Evolutionary conservation across 1,284 basidiomycete species (phyloP).

Genomic region (Ganoderma boninense): DNA sequence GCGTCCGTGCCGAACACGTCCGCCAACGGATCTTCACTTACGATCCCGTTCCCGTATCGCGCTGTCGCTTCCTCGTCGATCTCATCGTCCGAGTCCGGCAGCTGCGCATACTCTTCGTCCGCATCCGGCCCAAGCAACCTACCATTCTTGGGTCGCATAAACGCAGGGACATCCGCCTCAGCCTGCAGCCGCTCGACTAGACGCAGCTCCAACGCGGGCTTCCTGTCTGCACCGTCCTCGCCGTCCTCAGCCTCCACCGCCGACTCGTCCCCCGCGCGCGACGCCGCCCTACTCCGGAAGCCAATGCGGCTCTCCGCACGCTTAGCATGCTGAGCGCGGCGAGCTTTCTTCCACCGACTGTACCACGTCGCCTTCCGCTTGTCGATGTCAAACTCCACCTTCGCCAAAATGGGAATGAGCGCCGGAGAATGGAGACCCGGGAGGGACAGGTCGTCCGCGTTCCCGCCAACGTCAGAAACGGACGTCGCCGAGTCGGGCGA

Average conservation of each 20-base stretch:
- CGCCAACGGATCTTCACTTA: conserved; percentile 49
- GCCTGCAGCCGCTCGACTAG: conserved; percentile 60
- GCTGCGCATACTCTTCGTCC: conserved; percentile 30
- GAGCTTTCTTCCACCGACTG: conserved; percentile 76
- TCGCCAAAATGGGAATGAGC: conserved; percentile 83
- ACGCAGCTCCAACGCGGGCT: conserved; percentile 55
- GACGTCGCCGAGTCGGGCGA: conserved; percentile 66
- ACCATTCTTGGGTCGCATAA: conserved; percentile 36
- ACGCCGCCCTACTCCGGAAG: conserved; percentile 38
- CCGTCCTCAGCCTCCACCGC: conserved; percentile 16
- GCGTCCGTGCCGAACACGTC: conserved; percentile 66
- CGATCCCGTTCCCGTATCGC: conserved; percentile 29
- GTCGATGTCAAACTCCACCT: conserved; percentile 90
- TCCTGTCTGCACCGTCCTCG: conserved; percentile 37
- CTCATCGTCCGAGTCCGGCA: conserved; percentile 32
- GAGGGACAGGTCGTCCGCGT: conserved; percentile 62
- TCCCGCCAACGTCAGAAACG: conserved; percentile 44
- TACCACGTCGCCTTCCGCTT: conserved; percentile 79
- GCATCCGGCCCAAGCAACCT: conserved; percentile 32
- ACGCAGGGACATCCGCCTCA: conserved; percentile 42
- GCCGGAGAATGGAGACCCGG: conserved; percentile 70
- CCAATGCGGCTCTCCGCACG: conserved; percentile 54
- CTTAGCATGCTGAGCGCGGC: conserved; percentile 64
- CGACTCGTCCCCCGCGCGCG: conserved; percentile 31
- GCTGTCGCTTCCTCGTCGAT: conserved; percentile 36